Conservation (phyloP, 2,329 filamentous ascomycete species). For the Pyrenophora seminiperda region DNA sequence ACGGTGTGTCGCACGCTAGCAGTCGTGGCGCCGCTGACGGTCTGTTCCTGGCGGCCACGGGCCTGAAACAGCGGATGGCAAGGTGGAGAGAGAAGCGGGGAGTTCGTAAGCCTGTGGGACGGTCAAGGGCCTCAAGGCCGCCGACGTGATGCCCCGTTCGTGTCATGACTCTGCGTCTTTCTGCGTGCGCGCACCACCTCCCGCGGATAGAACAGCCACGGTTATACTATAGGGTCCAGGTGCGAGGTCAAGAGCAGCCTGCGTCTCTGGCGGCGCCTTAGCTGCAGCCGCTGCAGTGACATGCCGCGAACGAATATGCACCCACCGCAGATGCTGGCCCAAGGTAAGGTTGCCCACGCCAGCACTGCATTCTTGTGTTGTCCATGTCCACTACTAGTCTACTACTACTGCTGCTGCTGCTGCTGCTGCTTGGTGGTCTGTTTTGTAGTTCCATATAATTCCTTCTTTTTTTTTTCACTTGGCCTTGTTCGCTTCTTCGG, state of each 20-base stretch:
- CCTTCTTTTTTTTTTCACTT: constrained; percentile 7
- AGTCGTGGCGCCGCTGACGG: constrained; percentile 14
- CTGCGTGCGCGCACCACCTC: no score
- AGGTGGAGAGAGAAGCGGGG: constrained; percentile 27
- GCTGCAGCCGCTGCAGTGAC: constrained; percentile 28
- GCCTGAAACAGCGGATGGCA: constrained; percentile 36
- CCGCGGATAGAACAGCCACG: constrained; percentile 9
- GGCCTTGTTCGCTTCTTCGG: neutral
- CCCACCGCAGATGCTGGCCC: constrained; percentile 15
- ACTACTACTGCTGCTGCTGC: neutral
- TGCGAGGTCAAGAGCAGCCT: constrained; percentile 14
- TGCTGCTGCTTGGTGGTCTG: neutral
- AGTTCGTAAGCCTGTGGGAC: constrained; percentile 19
- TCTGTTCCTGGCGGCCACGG: constrained; percentile 21
- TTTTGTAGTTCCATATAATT: constrained; percentile 8
- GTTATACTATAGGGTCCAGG: constrained; percentile 16
- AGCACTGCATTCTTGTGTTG: constrained; percentile 3
- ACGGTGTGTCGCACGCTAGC: constrained; percentile 34
- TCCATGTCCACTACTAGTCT: constrained; percentile 11
- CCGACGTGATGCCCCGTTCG: neutral
- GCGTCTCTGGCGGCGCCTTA: constrained; percentile 20
- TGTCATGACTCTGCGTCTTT: neutral
- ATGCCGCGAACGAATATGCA: constrained; percentile 30
- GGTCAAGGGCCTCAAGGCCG: constrained; percentile 23
- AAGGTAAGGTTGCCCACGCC: constrained; percentile 16